A percentile compares a stretch with the other conserved stretches of the same genome.
phyloP scores from a whole-genome alignment of 1,284 basidiomycete species.

The Pseudozyma hubeiensis region DNA sequence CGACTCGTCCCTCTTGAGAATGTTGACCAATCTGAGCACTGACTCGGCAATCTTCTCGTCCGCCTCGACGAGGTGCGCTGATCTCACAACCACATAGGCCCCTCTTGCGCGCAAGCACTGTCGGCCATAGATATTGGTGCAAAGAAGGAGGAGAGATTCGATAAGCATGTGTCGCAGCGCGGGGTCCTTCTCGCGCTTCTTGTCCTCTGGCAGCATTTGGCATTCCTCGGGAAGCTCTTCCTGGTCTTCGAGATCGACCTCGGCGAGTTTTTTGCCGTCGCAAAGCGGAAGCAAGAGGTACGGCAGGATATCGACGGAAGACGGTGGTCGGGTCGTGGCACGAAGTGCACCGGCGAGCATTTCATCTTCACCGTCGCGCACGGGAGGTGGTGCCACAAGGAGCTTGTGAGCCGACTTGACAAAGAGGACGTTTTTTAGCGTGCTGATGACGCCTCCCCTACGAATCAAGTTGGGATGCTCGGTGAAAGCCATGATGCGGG shows the following conservation, averaged over 20 bases:
- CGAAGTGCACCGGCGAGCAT: constrained; percentile 53
- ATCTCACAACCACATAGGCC: constrained; percentile 86
- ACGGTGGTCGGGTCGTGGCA: constrained; percentile 48
- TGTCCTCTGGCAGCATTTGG: constrained; percentile 87
- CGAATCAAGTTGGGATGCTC: constrained; percentile 68
- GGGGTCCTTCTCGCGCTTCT: constrained; percentile 84
- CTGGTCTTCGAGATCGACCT: constrained; percentile 76
- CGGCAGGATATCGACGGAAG: constrained; percentile 65
- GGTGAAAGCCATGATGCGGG: constrained; percentile 65
- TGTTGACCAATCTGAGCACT: constrained; percentile 65
- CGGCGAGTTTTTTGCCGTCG: constrained; percentile 81
- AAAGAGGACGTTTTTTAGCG: constrained; percentile 67
- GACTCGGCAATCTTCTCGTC: constrained; percentile 75
- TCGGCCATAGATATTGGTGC: constrained; percentile 87
- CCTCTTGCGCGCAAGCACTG: constrained; percentile 83
- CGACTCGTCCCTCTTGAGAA: constrained; percentile 66
- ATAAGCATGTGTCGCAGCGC: constrained; percentile 85
- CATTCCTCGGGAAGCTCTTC: constrained; percentile 85
- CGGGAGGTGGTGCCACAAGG: constrained; percentile 59
- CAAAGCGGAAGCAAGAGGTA: constrained; percentile 86
- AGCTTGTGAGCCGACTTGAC: constrained; percentile 63
- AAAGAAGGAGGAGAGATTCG: constrained; percentile 88
- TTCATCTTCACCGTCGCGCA: constrained; percentile 42
- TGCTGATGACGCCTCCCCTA: constrained; percentile 65
- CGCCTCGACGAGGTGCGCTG: constrained; percentile 81